phyloP scores from a whole-genome alignment of 306 rosid species.

The Vigna nakashimae region DNA sequence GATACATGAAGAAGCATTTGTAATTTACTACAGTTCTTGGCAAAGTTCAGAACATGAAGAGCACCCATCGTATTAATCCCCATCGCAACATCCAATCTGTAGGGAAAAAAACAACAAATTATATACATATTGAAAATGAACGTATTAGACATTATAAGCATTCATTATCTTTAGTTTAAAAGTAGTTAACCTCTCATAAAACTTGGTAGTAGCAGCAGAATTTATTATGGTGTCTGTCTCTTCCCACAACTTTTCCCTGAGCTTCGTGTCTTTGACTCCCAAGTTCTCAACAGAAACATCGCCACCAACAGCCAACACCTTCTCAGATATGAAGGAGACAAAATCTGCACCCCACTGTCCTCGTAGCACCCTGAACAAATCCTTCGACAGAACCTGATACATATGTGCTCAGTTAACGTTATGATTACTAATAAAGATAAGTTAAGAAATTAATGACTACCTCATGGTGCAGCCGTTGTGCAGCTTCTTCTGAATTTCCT shows the following conservation, averaged over 20 bases:
- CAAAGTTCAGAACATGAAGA: conserved; percentile 35
- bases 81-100: conserved; percentile 39
- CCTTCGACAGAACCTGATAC: conserved; percentile 35
- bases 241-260: conserved; percentile 30
- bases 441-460: no score
- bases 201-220: conserved; percentile 42
- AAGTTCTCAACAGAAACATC: conserved; percentile 12
- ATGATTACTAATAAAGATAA: no score
- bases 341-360: background rate
- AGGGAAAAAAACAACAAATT: no score
- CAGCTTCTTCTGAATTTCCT: background rate
- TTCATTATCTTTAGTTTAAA: no score
- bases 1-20: background rate
- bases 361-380: conserved; percentile 40
- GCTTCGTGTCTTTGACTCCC: conserved; percentile 26
- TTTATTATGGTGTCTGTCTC: conserved; percentile 29
- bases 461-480: background rate
- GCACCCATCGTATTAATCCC: conserved; percentile 46
- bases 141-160: no score
- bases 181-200: conserved; percentile 42
- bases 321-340: background rate
- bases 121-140: no score
- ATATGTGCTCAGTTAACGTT: no score
- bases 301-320: background rate
- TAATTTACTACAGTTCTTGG: conserved; percentile 39